Percentiles rank a stretch among this genome's conserved stretches.
Evolutionary conservation across 2,329 filamentous ascomycete genomes (phyloP).

Genomic region (Colletotrichum melonis): DNA sequence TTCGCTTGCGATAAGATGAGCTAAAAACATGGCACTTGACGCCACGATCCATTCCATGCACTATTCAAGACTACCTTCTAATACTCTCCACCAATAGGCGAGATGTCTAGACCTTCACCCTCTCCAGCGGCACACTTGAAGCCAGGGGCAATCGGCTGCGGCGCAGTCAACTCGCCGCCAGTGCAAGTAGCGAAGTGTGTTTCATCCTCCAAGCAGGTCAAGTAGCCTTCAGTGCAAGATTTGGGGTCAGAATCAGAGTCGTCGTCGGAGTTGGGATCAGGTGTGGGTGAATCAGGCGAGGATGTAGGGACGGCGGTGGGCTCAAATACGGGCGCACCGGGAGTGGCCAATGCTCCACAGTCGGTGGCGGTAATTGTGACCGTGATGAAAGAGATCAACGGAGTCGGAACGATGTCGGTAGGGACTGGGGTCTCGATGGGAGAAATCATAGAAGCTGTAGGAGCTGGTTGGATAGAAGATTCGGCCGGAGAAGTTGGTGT

Average conservation of each 20-base stretch:
- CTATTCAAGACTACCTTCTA: no score
- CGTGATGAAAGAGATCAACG: constrained; percentile 28
- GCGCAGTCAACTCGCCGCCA: constrained; percentile 19
- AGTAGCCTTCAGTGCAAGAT: constrained; percentile 18
- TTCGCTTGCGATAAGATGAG: not conserved
- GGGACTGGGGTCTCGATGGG: not conserved
- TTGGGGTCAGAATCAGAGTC: no score
- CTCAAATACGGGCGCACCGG: not conserved
- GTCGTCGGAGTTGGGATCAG: not conserved
- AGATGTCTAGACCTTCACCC: constrained; percentile 17
- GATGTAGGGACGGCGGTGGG: not conserved
- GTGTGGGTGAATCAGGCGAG: not conserved
- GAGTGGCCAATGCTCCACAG: not conserved
- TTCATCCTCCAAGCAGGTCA: constrained; percentile 19
- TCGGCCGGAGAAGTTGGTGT: not conserved
- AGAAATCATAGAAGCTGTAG: not conserved
- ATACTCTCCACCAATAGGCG: not conserved
- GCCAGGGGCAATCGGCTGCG: constrained; percentile 28
- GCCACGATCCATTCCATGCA: not conserved
- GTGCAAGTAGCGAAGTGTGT: constrained; percentile 30
- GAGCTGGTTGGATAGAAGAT: not conserved
- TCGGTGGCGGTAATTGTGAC: constrained; percentile 31
- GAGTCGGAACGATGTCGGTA: not conserved
- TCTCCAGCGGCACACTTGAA: constrained; percentile 27
- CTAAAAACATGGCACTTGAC: not conserved